Evolutionary conservation across 2,329 filamentous ascomycete species (phyloP).

Genomic region (Scedosporium aurantiacum): DNA sequence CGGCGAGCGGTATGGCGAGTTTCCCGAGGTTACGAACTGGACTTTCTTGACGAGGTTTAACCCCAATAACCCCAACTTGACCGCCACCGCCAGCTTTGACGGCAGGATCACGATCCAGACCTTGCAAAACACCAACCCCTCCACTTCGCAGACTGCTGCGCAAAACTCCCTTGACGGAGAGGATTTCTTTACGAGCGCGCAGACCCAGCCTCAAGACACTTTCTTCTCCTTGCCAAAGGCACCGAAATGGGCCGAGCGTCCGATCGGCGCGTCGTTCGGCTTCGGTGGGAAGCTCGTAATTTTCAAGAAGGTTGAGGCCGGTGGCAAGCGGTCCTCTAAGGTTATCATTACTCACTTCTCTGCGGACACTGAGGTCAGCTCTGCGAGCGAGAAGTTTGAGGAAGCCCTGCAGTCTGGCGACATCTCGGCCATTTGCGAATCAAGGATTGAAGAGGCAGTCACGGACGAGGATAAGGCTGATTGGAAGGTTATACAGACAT

Average conservation of each 20-base stretch:
- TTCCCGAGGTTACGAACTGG: slow-evolving; percentile 98
- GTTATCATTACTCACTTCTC: slow-evolving; percentile 80
- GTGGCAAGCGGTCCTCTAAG: slow-evolving; percentile 60
- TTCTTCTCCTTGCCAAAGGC: slow-evolving; percentile 80
- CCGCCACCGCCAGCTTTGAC: slow-evolving; percentile 93
- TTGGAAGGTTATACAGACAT: slow-evolving; percentile 86
- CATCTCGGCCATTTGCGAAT: slow-evolving; percentile 66
- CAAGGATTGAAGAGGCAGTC: slow-evolving; percentile 62
- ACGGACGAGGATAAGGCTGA: slow-evolving; percentile 90
- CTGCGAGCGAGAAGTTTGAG: slow-evolving; percentile 78
- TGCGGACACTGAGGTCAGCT: slow-evolving; percentile 74
- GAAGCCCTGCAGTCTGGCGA: slow-evolving; percentile 68
- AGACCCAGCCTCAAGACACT: slow-evolving; percentile 79
- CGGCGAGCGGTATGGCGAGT: slow-evolving; percentile 77
- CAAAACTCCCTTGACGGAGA: slow-evolving; percentile 72
- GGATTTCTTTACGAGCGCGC: slow-evolving; percentile 92
- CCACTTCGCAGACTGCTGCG: slow-evolving; percentile 54
- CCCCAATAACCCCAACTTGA: slow-evolving; percentile 81
- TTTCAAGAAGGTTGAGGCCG: slow-evolving; percentile 51
- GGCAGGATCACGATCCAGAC: slow-evolving; percentile 93
- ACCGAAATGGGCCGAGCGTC: slow-evolving; percentile 82
- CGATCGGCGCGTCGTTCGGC: slow-evolving; percentile 79
- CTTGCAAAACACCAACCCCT: slow-evolving; percentile 81
- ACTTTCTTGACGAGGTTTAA: slow-evolving; percentile 94
- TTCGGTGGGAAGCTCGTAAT: slow-evolving; percentile 88